These are phyloP conservation scores for Debaryomyces castellii DNA, from an alignment of 805 yeast genomes.

Conservation along the genomic window DNA sequence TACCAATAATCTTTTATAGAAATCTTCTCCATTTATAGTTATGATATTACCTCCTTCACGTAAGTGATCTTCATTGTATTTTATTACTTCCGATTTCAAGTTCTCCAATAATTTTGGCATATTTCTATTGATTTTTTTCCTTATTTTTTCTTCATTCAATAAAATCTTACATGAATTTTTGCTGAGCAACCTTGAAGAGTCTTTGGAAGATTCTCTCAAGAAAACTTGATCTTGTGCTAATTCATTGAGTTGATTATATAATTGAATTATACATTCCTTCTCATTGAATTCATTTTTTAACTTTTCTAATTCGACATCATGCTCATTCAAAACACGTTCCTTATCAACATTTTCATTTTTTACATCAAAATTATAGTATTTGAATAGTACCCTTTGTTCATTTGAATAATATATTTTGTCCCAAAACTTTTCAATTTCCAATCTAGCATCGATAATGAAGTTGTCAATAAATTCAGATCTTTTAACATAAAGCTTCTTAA, in stretches of 20 bases:
- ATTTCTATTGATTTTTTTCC: constrained; percentile 65
- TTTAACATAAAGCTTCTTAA: constrained; percentile 55
- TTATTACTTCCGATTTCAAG: constrained; percentile 46
- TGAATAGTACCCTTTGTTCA: constrained; percentile 49
- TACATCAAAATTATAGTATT: constrained; percentile 32
- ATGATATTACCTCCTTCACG: constrained; percentile 20
- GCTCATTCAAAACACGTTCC: constrained; percentile 60
- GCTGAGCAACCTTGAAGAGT: constrained; percentile 74
- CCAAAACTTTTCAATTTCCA: constrained; percentile 63
- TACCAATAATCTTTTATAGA: constrained; percentile 35
- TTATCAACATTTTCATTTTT: constrained; percentile 45
- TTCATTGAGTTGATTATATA: constrained; percentile 55
- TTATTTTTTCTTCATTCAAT: constrained; percentile 72
- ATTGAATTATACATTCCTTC: constrained; percentile 53
- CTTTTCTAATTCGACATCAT: constrained; percentile 59
- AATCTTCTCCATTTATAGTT: constrained; percentile 48
- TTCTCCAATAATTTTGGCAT: constrained; percentile 63
- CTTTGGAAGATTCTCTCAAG: constrained; percentile 69
- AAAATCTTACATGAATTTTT: constrained; percentile 78
- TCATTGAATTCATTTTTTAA: constrained; percentile 51
- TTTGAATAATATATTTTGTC: constrained; percentile 55
- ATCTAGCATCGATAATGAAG: constrained; percentile 63
- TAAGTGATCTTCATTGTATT: constrained; percentile 43
- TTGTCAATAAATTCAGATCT: constrained; percentile 66
- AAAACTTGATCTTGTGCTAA: constrained; percentile 59